Evolutionary conservation across 495 filamentous ascomycete species (phyloP), one percentile per base, ranked within the genome.

Genomic region (Talaromyces nanjingensis): DNA sequence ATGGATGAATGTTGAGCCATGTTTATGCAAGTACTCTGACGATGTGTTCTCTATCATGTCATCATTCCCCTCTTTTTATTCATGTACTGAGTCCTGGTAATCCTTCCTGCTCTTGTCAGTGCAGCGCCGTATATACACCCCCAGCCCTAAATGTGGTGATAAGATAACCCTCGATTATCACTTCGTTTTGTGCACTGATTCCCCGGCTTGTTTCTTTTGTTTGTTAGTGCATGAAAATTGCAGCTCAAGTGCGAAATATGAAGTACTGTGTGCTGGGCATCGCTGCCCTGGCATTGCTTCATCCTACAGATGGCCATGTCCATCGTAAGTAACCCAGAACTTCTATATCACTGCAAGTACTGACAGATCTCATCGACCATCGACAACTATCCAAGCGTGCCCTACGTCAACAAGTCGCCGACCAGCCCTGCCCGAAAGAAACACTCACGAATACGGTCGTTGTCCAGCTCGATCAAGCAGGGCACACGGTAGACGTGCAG

Each of bases 391-490:
- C 53, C 14, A 56, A 29, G 11, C 53, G 53, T 14, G 53, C 67
- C 65, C n/a, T 39, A 65, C 25, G 62, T 39, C 57, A 63, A 37
- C 16, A 65, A 47, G 68, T 58, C 78, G 70, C 49, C 73, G 69
- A 24, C 69, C 77, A 18, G 76, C 56, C 6, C 8, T 59, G 56
- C 31, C 24, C 56, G 18, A 37, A 33, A 37, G 31, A 59, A 4
- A 34, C 31, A 9, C 31, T 37, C 16, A 59, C 56, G 20, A 59
- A 20, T 25, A 59, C 56, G 57, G 83, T 88, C 18, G 75, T 88
- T 29, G 83, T 90, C 65, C 88, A 81, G 68, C 83, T 91, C 29
- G 82, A 93, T 69, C 75, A 85, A 58, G 64, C 84, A 60, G 87
- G 89, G 61, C 77, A 84, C 7, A 59, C 56, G 27, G n/a, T 59